Base-by-base conservation (phyloP, 176 grass and related monocot genomes). In the maize (Zea mays) region DNA sequence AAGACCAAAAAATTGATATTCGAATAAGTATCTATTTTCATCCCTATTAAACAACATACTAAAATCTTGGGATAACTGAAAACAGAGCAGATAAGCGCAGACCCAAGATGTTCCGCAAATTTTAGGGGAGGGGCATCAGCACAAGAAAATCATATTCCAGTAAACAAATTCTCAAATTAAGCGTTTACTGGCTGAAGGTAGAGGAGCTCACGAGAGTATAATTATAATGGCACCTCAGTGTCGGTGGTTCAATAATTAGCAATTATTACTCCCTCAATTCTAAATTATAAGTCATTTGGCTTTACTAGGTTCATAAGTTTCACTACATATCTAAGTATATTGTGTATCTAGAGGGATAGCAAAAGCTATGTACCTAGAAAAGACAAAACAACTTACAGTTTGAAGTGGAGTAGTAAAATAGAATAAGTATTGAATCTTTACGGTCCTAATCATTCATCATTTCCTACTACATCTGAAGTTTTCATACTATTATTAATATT, bases 101-200 rank as follows among this genome's bases (percentile, higher is more conserved):
- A 70, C 4, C 39, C 21, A 62, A 48, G 17, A 21, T 36, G 27
- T 61, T 74, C 56, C 4, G 0, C 20, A 86, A 41, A 37, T 61
- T 57, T 75, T 39, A 19, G 51, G 73, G 55, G 8, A 21, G 46
- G 51, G 2, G 0, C 16, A 70, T 0, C 69, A 76, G 44, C 71
- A 62, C 71, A 20, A 57, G 10, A 9, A 71, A 76, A 78, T 45
- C 54, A 69, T 78, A 71, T 70, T 6, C 13, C 42, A 59, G 15
- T 43, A 44, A 42, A 39, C 1, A 43, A 41, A 59, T 21, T 58
- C 54, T 59, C 52, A 41, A 74, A 74, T 13, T 14, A 67, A 43
- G 64, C 19, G 64, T 40, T 14, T 38, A 19, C 20, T 59, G 71
- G 36, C 50, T 73, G 4, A 38, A 40, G 7, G 15, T 33, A 72